Evolutionary conservation across 495 filamentous ascomycete species (phyloP).

Genomic region (Penicillium fimorum): DNA sequence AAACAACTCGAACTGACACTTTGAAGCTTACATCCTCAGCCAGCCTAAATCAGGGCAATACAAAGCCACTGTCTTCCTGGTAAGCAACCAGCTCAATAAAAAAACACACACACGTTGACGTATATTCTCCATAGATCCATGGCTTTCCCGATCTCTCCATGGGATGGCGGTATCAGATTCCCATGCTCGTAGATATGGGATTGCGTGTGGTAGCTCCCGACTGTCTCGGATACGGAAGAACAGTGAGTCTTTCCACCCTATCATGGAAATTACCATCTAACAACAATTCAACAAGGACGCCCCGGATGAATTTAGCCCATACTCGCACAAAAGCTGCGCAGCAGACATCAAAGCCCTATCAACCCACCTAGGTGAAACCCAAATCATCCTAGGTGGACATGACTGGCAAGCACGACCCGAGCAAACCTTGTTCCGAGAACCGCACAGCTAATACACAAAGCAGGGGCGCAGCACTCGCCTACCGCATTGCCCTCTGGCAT

Average conservation of each 20-base stretch:
- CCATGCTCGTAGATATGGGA: constrained; percentile 63
- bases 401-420: constrained; percentile 68
- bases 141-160: constrained; percentile 68
- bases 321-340: constrained; percentile 66
- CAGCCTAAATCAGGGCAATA: constrained; percentile 53
- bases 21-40: constrained; percentile 58
- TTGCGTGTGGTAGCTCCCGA: constrained; percentile 75
- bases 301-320: constrained; percentile 53
- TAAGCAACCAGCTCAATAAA: constrained; percentile 24
- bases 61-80: constrained; percentile 64
- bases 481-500: constrained; percentile 66
- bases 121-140: constrained; percentile 47
- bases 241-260: constrained; percentile 42
- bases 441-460: background rate
- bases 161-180: constrained; percentile 83
- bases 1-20: background rate
- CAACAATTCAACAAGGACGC: constrained; percentile 48
- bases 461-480: constrained; percentile 57
- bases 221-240: constrained; percentile 77
- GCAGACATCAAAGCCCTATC: constrained; percentile 69
- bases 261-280: background rate
- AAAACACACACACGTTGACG: constrained; percentile 6
- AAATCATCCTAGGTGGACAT: constrained; percentile 76
- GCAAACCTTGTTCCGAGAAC: background rate
- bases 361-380: constrained; percentile 52